Base-by-base conservation (phyloP, 2,329 filamentous ascomycete species). In the Pseudopithomyces maydicus region DNA sequence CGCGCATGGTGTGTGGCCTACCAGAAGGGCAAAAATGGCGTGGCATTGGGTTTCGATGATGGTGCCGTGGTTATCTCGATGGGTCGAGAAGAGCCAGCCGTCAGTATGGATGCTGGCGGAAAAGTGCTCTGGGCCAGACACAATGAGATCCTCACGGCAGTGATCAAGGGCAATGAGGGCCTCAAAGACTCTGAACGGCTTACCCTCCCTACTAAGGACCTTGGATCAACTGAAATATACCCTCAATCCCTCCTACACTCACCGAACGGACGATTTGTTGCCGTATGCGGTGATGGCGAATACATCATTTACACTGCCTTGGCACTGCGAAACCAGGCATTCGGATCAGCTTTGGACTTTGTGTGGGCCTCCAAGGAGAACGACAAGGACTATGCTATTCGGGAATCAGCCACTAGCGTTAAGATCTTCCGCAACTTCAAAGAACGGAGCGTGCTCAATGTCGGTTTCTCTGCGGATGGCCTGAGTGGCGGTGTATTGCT, bases 251-350 rank as follows among this genome's bases (percentile, higher is more conserved):
- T 99, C 50, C 85, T 92, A 35, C 95, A 99, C 80, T 97, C 93
- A n/a, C 91, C 95, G 35, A 99, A 99, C 68, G 92, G 92, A 50
- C 88, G 92, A 58, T 95, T 95, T 66, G 91, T 95, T 47, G 90
- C 90, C 17, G 89, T 93, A 2, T 98, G 94, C 65, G 95, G 95
- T 64, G 95, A 99, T 74, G 95, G 95, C 61, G 95, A 99, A 78
- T 99, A 97, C 80, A 98, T 98, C 75, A 97, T 98, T 70, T 98
- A 98, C 81, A 98, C 95, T 26, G 93, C 95, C 54, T 84, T 98
- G 56, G 94, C 94, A 2, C 96, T 96, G 85, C 88, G 95, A 74
- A 98, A 99, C 79, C 97, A 98, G 81, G 92, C 92, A 3, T 99
- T 99, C 71, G 95, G 95, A 20, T 93, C 91, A 39, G 95, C 94